These are phyloP conservation scores for Pterula multifida DNA, from an alignment of 1,284 basidiomycete genomes.

Conservation along the genomic window DNA sequence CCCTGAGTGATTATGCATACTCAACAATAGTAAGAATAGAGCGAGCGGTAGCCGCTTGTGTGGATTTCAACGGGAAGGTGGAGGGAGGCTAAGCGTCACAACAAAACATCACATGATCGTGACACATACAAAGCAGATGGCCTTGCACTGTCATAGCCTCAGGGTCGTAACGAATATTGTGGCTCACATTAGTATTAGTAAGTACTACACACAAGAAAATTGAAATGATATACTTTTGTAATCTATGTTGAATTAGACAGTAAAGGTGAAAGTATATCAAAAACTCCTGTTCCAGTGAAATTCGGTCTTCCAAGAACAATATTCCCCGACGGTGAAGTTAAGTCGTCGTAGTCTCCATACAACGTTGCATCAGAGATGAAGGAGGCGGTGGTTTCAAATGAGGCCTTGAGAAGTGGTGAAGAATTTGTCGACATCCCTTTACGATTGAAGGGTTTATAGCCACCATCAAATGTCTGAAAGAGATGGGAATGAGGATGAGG, in stretches of 20 bases:
- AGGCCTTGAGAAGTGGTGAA: conserved; percentile 92
- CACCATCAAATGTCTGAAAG: conserved; percentile 86
- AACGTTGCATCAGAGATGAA: conserved; percentile 93
- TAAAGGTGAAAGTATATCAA: conserved; percentile 50
- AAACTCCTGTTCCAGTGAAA: conserved; percentile 78
- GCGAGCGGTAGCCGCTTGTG: too few species aligned
- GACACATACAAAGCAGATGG: neutral
- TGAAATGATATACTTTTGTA: neutral
- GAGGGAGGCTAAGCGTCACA: neutral
- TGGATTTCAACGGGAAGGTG: neutral
- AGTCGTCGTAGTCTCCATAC: conserved; percentile 89
- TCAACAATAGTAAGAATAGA: too few species aligned
- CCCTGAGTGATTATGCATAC: too few species aligned
- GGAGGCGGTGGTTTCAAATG: conserved; percentile 93
- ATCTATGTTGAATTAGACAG: neutral
- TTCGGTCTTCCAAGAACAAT: conserved; percentile 86
- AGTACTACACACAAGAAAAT: too few species aligned
- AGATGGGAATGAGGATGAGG: conserved; percentile 2
- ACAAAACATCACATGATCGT: conserved; percentile 1
- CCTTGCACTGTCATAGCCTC: neutral
- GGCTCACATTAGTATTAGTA: neutral
- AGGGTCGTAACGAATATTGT: neutral
- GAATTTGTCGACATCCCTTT: conserved; percentile 87
- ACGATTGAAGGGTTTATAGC: conserved; percentile 96
- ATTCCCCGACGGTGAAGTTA: conserved; percentile 81